Percentiles rank a stretch among this genome's conserved stretches.
Conservation (phyloP, 371 early-diverging fungal genomes). For the Circinella umbellata region DNA sequence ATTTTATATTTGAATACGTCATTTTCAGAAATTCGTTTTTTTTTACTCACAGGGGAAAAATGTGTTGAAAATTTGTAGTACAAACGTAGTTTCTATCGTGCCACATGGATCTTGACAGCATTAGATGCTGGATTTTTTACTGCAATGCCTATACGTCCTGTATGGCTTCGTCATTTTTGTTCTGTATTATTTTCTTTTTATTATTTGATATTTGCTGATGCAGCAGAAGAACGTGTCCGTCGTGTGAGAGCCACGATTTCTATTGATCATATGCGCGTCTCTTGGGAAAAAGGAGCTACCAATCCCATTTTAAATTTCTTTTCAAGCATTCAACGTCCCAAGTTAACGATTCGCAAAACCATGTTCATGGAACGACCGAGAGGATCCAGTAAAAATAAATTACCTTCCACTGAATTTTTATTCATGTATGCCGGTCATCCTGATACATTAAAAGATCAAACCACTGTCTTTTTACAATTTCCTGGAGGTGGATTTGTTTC, state of each 20-base stretch:
- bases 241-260: slow-evolving; percentile 80
- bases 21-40: background rate
- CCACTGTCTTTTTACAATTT: slow-evolving; percentile 70
- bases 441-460: slow-evolving; percentile 46
- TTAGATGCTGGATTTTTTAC: slow-evolving; percentile 96
- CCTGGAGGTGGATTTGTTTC: slow-evolving; percentile 91
- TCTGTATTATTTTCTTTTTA: slow-evolving; percentile 79
- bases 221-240: slow-evolving; percentile 87
- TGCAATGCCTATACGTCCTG: slow-evolving; percentile 82
- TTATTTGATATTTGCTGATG: slow-evolving; percentile 87
- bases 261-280: slow-evolving; percentile 84
- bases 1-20: background rate
- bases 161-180: slow-evolving; percentile 74
- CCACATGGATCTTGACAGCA: slow-evolving; percentile 90
- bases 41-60: background rate
- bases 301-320: slow-evolving; percentile 70
- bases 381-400: slow-evolving; percentile 10
- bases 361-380: slow-evolving; percentile 56
- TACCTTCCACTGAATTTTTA: slow-evolving; percentile 56
- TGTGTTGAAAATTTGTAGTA: slow-evolving; percentile 77
- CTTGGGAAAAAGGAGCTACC: slow-evolving; percentile 85
- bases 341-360: slow-evolving; percentile 58
- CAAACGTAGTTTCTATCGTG: slow-evolving; percentile 90
- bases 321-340: slow-evolving; percentile 56
- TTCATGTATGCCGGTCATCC: slow-evolving; percentile 55